phyloP scores from a whole-genome alignment of 2,329 filamentous ascomycete genomes.

The Calonectria hawksworthii region DNA sequence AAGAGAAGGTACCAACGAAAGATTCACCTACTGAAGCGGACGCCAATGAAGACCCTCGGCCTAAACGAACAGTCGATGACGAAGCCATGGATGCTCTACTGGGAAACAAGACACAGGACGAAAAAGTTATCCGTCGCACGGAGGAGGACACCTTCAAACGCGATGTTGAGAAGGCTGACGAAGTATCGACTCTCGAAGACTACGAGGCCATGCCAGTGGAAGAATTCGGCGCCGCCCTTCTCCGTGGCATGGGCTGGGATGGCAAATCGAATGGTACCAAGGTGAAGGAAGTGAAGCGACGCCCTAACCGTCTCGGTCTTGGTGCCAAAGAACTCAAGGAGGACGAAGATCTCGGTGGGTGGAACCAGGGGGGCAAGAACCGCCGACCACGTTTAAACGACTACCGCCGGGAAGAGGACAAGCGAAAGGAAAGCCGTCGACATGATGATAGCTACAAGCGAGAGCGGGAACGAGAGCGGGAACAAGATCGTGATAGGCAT shows the following conservation, averaged over 20 bases:
- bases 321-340: slow-evolving; percentile 86
- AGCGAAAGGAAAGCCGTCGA: slow-evolving; percentile 58
- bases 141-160: slow-evolving; percentile 78
- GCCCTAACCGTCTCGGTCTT: slow-evolving; percentile 87
- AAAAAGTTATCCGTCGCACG: slow-evolving; percentile 69
- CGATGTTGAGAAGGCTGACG: slow-evolving; percentile 80
- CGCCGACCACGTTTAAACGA: slow-evolving; percentile 63
- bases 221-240: slow-evolving; percentile 90
- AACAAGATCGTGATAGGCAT: slow-evolving; percentile 57
- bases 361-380: slow-evolving; percentile 77
- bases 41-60: slow-evolving; percentile 13
- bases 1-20: slow-evolving; percentile 30
- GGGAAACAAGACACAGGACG: slow-evolving; percentile 62
- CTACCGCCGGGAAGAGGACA: slow-evolving; percentile 61
- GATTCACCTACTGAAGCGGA: slow-evolving; percentile 24
- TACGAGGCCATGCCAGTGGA: slow-evolving; percentile 93
- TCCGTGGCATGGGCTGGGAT: slow-evolving; percentile 98
- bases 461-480: slow-evolving; percentile 55
- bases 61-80: slow-evolving; percentile 55
- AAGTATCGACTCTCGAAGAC: slow-evolving; percentile 82
- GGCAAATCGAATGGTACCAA: slow-evolving; percentile 68
- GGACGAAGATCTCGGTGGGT: slow-evolving; percentile 81
- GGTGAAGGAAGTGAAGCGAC: slow-evolving; percentile 75
- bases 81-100: slow-evolving; percentile 78
- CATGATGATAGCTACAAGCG: slow-evolving; percentile 63